Conservation (phyloP, 129 eudicot genomes). For the Saposhnikovia divaricata region DNA sequence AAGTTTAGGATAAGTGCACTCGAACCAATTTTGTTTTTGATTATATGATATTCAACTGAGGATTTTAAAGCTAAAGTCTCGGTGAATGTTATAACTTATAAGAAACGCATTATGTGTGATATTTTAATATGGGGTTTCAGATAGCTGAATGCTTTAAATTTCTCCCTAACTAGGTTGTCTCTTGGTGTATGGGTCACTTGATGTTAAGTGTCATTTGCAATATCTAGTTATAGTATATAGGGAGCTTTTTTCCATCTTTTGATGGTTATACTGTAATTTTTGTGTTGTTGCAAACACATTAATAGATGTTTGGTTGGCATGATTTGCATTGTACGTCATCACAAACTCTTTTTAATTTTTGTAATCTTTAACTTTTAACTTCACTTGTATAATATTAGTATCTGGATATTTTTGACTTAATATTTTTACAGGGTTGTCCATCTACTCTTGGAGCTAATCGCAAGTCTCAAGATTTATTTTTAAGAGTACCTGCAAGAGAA, state of each 20-base stretch:
- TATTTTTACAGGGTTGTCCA: conserved; percentile 73
- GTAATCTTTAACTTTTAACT: neutral
- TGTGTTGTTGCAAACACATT: neutral
- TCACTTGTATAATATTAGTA: neutral
- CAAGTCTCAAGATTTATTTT: conserved; percentile 82
- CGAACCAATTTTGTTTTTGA: neutral
- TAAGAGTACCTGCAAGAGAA: conserved; percentile 86
- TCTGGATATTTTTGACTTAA: conserved; percentile 14
- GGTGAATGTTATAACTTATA: neutral
- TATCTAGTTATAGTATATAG: neutral
- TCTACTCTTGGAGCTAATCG: conserved; percentile 90
- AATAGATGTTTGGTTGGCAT: neutral
- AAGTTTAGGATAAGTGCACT: conserved; percentile 3
- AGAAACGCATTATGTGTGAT: neutral
- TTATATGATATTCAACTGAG: neutral
- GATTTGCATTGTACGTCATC: neutral
- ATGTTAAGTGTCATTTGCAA: neutral
- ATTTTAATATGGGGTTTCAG: neutral
- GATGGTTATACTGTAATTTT: neutral
- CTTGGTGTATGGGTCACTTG: neutral
- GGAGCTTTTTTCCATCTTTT: neutral
- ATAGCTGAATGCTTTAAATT: neutral
- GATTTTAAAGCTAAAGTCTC: neutral
- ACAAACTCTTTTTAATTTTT: neutral
- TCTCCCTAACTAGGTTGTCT: neutral